These are phyloP conservation scores for Geoglossum cookeanum DNA, from an alignment of 2,329 filamentous ascomycete species.

Conservation along the genomic window DNA sequence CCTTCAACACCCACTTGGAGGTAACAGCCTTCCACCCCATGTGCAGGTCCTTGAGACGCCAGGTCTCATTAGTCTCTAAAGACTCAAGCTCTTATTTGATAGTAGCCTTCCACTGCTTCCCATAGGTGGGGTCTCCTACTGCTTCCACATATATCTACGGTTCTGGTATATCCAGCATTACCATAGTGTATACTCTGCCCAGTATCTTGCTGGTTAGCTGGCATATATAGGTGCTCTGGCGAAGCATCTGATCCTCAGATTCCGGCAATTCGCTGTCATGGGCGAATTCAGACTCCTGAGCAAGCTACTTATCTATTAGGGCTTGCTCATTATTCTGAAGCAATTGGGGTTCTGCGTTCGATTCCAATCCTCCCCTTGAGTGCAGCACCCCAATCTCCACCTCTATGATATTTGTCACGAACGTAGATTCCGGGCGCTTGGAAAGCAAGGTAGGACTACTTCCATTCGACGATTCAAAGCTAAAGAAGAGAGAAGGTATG, in stretches of 20 bases:
- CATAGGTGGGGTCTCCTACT: neutral
- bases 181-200: neutral
- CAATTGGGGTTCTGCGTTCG: neutral
- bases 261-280: neutral
- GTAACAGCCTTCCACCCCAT: neutral
- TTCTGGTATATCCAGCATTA: neutral
- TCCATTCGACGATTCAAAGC: no score
- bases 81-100: neutral
- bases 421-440: no score
- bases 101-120: neutral
- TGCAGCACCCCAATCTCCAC: neutral
- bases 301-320: neutral
- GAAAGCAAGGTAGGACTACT: no score
- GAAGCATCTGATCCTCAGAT: neutral
- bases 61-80: neutral
- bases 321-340: neutral
- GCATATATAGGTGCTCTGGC: neutral
- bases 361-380: neutral
- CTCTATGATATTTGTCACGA: no score
- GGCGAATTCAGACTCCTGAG: neutral
- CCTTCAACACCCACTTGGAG: conserved; percentile 10
- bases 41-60: neutral
- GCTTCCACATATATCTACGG: neutral
- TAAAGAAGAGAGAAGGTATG: no score
- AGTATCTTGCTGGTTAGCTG: neutral